These are phyloP conservation scores for Scytalidium lignicola DNA, from an alignment of 2,329 filamentous ascomycete genomes.

Conservation along the genomic window DNA sequence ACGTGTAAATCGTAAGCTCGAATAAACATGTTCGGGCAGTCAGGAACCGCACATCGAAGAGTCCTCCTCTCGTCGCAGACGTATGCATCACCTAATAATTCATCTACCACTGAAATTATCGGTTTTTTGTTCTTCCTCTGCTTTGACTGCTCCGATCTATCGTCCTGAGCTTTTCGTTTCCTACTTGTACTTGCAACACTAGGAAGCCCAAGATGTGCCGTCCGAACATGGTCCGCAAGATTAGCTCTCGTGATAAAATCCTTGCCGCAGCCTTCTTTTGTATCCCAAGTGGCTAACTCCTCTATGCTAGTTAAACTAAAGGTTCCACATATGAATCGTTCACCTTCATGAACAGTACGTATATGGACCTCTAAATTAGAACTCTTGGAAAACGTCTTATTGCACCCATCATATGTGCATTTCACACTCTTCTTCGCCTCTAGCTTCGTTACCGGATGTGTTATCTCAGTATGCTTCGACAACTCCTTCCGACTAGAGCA, in stretches of 20 bases:
- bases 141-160: slow-evolving; percentile 4
- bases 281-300: slow-evolving; percentile 60
- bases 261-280: slow-evolving; percentile 65
- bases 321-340: slow-evolving; percentile 74
- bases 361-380: slow-evolving; percentile 82
- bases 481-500: slow-evolving; percentile 64
- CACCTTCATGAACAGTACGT: slow-evolving; percentile 69
- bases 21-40: slow-evolving; percentile 50
- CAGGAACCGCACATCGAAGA: slow-evolving; percentile 44
- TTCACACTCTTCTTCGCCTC: slow-evolving; percentile 55
- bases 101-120: slow-evolving; percentile 29
- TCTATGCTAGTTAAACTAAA: slow-evolving; percentile 53
- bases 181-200: slow-evolving; percentile 32
- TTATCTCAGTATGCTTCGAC: slow-evolving; percentile 71
- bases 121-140: slow-evolving; percentile 8
- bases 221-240: slow-evolving; percentile 80
- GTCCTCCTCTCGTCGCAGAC: slow-evolving; percentile 36
- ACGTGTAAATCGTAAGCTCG: slow-evolving; percentile 52
- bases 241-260: slow-evolving; percentile 72
- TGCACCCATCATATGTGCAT: slow-evolving; percentile 66
- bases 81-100: slow-evolving; percentile 53
- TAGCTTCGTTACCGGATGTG: slow-evolving; percentile 57
- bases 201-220: slow-evolving; percentile 66
- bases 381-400: slow-evolving; percentile 72
- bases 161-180: slow-evolving; percentile 27